Evolutionary conservation across 805 yeast genomes (phyloP), one percentile per base, ranked within the genome.

Genomic region (Candida ipomoeae): DNA sequence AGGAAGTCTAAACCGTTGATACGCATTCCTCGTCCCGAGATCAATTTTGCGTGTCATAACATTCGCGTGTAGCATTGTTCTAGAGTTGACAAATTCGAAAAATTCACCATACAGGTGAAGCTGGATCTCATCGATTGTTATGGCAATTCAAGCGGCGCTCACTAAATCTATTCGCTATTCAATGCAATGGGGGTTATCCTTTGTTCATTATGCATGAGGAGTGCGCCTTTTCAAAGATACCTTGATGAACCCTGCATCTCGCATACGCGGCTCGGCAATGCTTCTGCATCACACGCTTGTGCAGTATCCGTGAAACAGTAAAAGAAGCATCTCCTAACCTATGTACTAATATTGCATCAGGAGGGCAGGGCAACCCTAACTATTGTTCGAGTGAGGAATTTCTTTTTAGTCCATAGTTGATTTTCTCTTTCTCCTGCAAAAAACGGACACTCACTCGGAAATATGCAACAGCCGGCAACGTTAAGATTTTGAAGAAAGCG

Each of bases 201-300:
- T 42, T 42, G 37, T 42, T 42, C 29, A 32, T n/a, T 14, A 11
- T 32, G 21, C 45, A 34, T 34, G 26, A 42, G 37, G 38, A 20
- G 31, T 33, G 45, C 29, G 36, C 45, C 26, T 42, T 20, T 20
- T 6, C 17, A 6, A 23, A 21, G 10, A 21, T 33, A 41, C 26
- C 36, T 41, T 33, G 37, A 32, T 41, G 11, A 14, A 42, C 45
- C 45, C 45, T 42, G 45, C 44, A 42, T 42, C 32, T 42, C 38
- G 45, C 45, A 42, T 42, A 34, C 45, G 45, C 37, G 38, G 29
- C 32, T 42, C 45, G 45, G 38, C 45, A 33, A 32, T 31, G 20
- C 37, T 32, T 32, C 45, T 42, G 45, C 45, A 42, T 10, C 6
- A 18, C 13, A n/a, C 20, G 3, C 21, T 3, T 33, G 17, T 42